Base-by-base conservation (phyloP, 345 rosid species). In the Cardamine chenopodiifolia region DNA sequence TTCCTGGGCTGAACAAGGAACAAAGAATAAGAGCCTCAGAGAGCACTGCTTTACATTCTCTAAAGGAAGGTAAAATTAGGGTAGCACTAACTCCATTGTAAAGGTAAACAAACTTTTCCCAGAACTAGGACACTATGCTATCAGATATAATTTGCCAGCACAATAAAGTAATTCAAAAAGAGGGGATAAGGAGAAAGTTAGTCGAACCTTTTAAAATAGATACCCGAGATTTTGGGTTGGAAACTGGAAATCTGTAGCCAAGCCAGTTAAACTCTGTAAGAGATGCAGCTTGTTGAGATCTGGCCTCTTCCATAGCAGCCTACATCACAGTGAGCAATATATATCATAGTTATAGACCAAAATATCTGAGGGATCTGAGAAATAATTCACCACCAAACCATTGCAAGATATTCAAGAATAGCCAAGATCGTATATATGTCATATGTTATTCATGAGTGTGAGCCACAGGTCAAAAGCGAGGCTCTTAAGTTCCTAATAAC, bases 261-360 rank as follows among this genome's bases (percentile, higher is more conserved):
- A 96, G 97, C 98, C 98, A 96, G 48, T 83, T 83, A 72, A 96
- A 88, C 86, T 96, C 98, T 9, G 97, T 96, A 84, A 96, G 78
- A 14, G 98, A 92, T 71, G 97, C 96, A 59, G 98, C 98, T 78
- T 96, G 99, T 73, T 96, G 97, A 65, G 97, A 86, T 83, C 98
- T 92, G 63, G 96, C 99, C 84, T 92, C 99, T 15, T 94, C 94
- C 94, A 92, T 88, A 69, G 82, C 99, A 80, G 94, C 99, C 99
- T 96, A 81, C 70, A 64, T 8, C 28, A 58, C 28, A 63, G 53
- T 59, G 63, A 57, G 58, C 9, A 68, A 45, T 55, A 71, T 11
- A 49, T 20, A 56, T 56, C 54, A 55, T 56, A 63, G 37, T 70
- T 35, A 9, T 25, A 29, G 22, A 32, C 17, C 50, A 66, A 57